A percentile compares a stretch with the other conserved stretches of the same genome.
phyloP scores from a whole-genome alignment of 768 basidiomycete species.

The Symmetrospora coprosmae region DNA sequence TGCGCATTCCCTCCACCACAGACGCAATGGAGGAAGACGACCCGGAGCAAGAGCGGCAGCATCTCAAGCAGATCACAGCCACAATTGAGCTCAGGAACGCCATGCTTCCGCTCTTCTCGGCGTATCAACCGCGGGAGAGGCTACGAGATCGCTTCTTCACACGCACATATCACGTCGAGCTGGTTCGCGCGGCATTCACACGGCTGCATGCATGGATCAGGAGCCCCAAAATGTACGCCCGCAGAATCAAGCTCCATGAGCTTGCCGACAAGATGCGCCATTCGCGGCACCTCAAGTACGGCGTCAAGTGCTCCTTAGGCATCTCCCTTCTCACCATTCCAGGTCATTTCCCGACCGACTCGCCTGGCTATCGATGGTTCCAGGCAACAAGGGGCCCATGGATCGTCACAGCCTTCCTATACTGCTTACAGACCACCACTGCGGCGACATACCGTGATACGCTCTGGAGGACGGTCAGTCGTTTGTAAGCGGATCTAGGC shows the following conservation, averaged over 20 bases:
- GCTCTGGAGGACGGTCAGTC: slow-evolving; percentile 1
- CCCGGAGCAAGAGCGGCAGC: too few relatives aligned
- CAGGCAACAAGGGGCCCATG: neutral
- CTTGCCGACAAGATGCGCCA: neutral
- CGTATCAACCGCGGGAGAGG: neutral
- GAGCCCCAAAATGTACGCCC: neutral
- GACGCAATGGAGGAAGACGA: too few relatives aligned
- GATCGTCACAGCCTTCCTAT: slow-evolving; percentile 15
- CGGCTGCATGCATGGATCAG: too few relatives aligned
- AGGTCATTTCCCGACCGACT: slow-evolving; percentile 2
- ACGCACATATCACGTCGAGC: neutral
- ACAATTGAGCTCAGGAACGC: too few relatives aligned
- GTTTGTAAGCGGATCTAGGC: too few relatives aligned
- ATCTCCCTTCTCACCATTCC: slow-evolving; percentile 12
- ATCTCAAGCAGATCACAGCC: too few relatives aligned
- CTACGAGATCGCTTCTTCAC: neutral
- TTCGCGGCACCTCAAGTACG: slow-evolving; percentile 15
- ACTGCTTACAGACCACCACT: slow-evolving; percentile 12
- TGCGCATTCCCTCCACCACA: too few relatives aligned
- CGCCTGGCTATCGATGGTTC: slow-evolving; percentile 10
- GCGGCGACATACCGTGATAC: slow-evolving; percentile 13
- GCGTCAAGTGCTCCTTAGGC: neutral
- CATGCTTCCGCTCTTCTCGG: too few relatives aligned
- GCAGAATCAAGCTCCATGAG: neutral
- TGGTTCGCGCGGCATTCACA: neutral